Base-by-base conservation (phyloP, 1,284 basidiomycete species). In the Xerocomus amazonicus region DNA sequence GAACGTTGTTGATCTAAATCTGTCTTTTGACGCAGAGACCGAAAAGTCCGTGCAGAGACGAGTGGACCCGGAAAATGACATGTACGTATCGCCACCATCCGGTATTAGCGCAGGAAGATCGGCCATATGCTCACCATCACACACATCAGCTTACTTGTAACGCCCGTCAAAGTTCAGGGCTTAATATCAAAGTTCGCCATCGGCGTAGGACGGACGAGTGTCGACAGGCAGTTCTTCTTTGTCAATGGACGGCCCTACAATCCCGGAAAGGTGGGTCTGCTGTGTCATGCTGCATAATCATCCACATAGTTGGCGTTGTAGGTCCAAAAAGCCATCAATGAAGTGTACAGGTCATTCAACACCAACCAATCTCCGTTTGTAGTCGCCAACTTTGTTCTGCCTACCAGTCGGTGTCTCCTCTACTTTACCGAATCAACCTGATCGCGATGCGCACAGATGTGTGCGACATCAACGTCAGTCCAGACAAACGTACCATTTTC, bases 381-480 rank as follows among this genome's bases (percentile, higher is more conserved):
- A 41, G 68, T 97, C 7, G 89, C 90, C 1, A 84, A 97, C 67
- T 87, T 97, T 56, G 71, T 82, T 19, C 68, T 97, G 9, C 90
- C 90, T 0, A 83, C 84, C 6, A 78, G 90, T 90, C 51, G 12
- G 84, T 84, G 26, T 40, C 9, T 16, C 27, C 14, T 32, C 13
- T 12, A 12, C 9, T 31, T 12, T 9, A 31, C 29, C 12, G 29
- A 31, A 31, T 31, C 9, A 12, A 6, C 29, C 12, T 61, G 41
- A 54, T 36, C 12, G 19, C 26, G 16, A 41, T n/a, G 17, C 32
- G 19, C 41, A 13, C 41, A 92, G 92, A 89, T 53, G 77, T 84
- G 1, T 93, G 90, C 60, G 97, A 99, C 63, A 85, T 99, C 65
- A 99, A 99, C 60, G 90, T 99, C 54, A 93, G 87, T 57, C 96